Base-by-base conservation (phyloP, 2,329 filamentous ascomycete genomes). In the Lecanoromycetidae sp. region DNA sequence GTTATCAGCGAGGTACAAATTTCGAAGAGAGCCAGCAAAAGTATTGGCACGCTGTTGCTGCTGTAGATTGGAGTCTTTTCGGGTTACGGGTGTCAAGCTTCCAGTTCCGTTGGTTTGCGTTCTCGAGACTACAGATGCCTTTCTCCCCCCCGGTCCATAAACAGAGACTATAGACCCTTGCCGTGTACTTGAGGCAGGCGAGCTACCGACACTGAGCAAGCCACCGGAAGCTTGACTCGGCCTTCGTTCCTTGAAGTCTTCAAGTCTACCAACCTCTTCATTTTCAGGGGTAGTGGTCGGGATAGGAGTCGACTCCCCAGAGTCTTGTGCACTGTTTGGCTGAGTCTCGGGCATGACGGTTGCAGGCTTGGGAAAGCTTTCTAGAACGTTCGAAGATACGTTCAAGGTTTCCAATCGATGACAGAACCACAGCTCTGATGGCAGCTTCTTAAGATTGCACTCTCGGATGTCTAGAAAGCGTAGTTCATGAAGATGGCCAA, bases 341-440 rank as follows among this genome's bases (percentile, higher is more conserved):
- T 55, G 52, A 44, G 50, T 60, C 44, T 65, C 65, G 10, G 74
- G 64, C 42, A 76, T 38, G 79, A 69, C 39, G 85, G 79, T 65
- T 37, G 71, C 71, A 19, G 86, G 86, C 60, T 94, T 95, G 1
- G 91, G 91, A 60, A 98, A 96, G 33, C 77, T 79, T 42, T 88
- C 83, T 17, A 98, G 72, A 5, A 96, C 82, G 57, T 98, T 98
- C 9, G 91, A 95, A 0, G 90, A 96, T 10, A 94, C 81, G 57
- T 98, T 98, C 50, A 98, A 75, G 0, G 83, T 90, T 63, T 96
- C 88, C 46, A 98, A 67, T 60, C 83, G 87, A 57, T 82, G 82
- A 43, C 90, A 90, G 72, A 86, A 90, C 91, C 91, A 98, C n/a
- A 98, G 75, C 60, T 98, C 91, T 60, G 85, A 79, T 2, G 91